Base-by-base conservation (phyloP, 495 filamentous ascomycete genomes). In the Apodospora peruviana region DNA sequence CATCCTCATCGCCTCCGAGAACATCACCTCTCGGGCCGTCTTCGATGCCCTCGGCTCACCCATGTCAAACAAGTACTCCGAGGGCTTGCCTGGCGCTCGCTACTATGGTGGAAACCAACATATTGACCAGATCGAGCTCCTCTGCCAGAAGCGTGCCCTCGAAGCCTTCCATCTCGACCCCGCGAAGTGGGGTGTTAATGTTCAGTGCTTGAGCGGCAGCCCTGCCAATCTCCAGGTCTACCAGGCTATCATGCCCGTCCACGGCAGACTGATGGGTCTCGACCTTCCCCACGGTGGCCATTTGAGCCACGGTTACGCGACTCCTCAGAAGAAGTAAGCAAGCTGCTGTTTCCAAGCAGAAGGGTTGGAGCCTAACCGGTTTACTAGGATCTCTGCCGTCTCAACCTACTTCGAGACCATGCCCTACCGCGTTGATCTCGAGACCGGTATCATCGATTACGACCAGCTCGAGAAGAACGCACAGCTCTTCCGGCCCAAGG, bases 81-180 rank as follows among this genome's bases (percentile, higher is more conserved):
- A 99, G 77, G 93, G 93, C 59, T 95, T 95, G 72, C 94, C 94
- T 61, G 93, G 93, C 61, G 93, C 94, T 40, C 85, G 93, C 68
- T 99, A 99, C 81, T 99, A 99, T 67, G 94, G 94, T 68, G 93
- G 93, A 58, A 99, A 97, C 76, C 83, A 99, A 77, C 89, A 95
- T 78, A 99, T 99, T 52, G 93, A 99, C 69, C 76, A 84, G 65
- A 90, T 96, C 63, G 93, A 99, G 79, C 79, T 87, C 50, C 90
- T 90, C 45, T 99, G 93, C 82, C 93, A 99, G 80, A 79, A 80
- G 71, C 89, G 93, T 70, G 93, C 93, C 57, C 84, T 97, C 51
- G 77, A 90, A 75, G 88, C 93, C 29, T 99, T 96, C 77, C 78
- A 85, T 59, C 75, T 95, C 32, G 86, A 95, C 68, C 54, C 82